phyloP scores from a whole-genome alignment of 1,284 basidiomycete species.

The Kwoniella shivajii region DNA sequence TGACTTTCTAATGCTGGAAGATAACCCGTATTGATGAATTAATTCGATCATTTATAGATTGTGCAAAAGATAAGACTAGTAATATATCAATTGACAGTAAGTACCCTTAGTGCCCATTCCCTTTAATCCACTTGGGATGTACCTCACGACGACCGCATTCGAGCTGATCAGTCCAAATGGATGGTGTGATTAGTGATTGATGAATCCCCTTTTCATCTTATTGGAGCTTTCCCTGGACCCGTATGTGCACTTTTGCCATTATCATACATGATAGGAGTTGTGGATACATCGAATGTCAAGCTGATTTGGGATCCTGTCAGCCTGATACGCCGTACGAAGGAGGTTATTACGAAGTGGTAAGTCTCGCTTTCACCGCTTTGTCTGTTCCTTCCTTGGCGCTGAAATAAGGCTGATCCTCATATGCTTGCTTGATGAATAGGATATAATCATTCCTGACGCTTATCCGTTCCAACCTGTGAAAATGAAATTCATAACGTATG shows the following conservation, averaged over 20 bases:
- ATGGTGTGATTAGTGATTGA: slow-evolving; percentile 63
- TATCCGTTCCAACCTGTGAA: slow-evolving; percentile 98
- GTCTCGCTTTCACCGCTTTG: slow-evolving; percentile 2
- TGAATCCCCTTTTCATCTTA: slow-evolving; percentile 81
- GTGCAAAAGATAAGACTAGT: slow-evolving; percentile 88
- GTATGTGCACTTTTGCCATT: slow-evolving; percentile 53
- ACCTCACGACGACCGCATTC: too few relatives aligned
- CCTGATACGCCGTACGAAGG: slow-evolving; percentile 89
- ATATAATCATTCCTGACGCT: slow-evolving; percentile 90
- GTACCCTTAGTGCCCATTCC: slow-evolving; percentile 13
- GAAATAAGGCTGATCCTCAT: neutral
- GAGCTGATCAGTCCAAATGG: neutral
- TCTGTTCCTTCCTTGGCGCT: neutral
- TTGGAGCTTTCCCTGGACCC: slow-evolving; percentile 88
- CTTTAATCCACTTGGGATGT: too few relatives aligned
- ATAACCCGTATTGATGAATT: too few relatives aligned
- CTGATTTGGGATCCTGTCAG: too few relatives aligned
- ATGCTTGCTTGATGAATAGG: too few relatives aligned
- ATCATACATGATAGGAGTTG: too few relatives aligned
- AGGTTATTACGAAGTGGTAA: slow-evolving; percentile 86
- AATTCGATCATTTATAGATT: too few relatives aligned
- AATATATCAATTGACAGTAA: slow-evolving; percentile 72
- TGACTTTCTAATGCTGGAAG: too few relatives aligned
- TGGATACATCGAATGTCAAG: too few relatives aligned
- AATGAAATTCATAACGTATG: slow-evolving; percentile 89